Evolutionary conservation across 2,329 filamentous ascomycete species (phyloP).

Genomic region (Microdochium trichocladiopsis): DNA sequence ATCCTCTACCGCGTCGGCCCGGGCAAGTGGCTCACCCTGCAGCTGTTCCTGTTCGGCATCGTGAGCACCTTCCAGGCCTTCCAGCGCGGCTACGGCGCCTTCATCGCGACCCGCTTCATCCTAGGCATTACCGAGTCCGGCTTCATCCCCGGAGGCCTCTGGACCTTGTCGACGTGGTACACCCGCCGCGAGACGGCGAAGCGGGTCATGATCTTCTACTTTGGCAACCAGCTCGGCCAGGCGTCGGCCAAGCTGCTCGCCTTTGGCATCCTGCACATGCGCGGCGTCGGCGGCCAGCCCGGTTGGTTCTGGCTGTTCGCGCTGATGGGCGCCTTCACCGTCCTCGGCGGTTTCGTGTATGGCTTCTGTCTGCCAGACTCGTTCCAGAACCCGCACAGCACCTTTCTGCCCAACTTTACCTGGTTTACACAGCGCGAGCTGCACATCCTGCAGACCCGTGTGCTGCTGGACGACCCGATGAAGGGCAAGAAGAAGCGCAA

Average conservation of each 20-base stretch:
- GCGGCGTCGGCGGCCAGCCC: conserved; percentile 34
- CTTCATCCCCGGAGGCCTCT: conserved; percentile 45
- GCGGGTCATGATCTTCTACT: conserved; percentile 46
- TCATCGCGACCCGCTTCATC: conserved; percentile 41
- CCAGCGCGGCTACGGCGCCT: conserved; percentile 35
- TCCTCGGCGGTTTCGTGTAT: conserved; percentile 31
- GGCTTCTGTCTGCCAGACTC: conserved; percentile 36
- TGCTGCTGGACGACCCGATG: conserved; percentile 33
- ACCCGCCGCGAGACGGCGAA: conserved; percentile 43
- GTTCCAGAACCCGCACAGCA: conserved; percentile 32
- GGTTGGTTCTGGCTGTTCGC: conserved; percentile 54
- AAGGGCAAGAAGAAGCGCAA: conserved; percentile 40
- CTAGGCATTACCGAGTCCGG: conserved; percentile 47
- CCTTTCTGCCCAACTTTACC: conserved; percentile 26
- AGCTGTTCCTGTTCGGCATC: conserved; percentile 44
- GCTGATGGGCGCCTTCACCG: conserved; percentile 45
- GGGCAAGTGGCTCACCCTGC: conserved; percentile 44
- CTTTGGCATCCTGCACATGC: conserved; percentile 40
- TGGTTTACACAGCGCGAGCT: conserved; percentile 31
- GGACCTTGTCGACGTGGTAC: conserved; percentile 48
- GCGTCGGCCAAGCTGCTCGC: conserved; percentile 33
- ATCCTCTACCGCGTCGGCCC: conserved; percentile 38
- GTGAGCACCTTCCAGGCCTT: conserved; percentile 50
- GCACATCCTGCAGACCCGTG: conserved; percentile 32
- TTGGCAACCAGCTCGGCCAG: conserved; percentile 45